Conservation (phyloP, 2,329 filamentous ascomycete species). For the Paecilomyces sp. region DNA sequence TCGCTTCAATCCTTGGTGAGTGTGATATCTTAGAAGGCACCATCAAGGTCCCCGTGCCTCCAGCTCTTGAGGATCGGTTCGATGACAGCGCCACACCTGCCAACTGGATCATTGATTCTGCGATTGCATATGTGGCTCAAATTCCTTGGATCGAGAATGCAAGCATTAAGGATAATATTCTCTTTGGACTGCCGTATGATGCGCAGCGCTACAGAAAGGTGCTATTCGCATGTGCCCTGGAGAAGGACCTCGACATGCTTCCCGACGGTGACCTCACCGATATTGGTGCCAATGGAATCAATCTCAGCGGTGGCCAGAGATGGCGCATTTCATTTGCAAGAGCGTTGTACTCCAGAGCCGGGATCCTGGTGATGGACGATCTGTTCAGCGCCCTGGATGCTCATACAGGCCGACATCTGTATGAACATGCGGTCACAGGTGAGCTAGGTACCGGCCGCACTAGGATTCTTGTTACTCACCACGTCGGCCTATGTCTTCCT, state of each 20-base stretch:
- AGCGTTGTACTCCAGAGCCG: slow-evolving; percentile 71
- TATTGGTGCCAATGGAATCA: slow-evolving; percentile 78
- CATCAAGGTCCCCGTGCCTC: slow-evolving; percentile 46
- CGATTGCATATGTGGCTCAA: slow-evolving; percentile 69
- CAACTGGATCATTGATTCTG: slow-evolving; percentile 63
- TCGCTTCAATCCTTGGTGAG: slow-evolving; percentile 69
- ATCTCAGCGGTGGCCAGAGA: slow-evolving; percentile 74
- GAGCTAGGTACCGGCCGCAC: slow-evolving; percentile 63
- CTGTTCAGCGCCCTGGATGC: slow-evolving; percentile 77
- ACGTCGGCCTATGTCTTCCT: slow-evolving; percentile 63
- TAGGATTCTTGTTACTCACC: slow-evolving; percentile 72
- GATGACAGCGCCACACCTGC: slow-evolving; percentile 53
- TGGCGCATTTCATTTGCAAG: slow-evolving; percentile 76
- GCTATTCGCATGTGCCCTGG: slow-evolving; percentile 63
- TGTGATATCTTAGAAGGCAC: slow-evolving; percentile 60
- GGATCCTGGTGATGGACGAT: slow-evolving; percentile 72
- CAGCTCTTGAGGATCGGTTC: slow-evolving; percentile 47
- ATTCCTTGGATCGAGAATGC: slow-evolving; percentile 84
- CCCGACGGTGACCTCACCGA: slow-evolving; percentile 71
- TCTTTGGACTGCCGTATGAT: slow-evolving; percentile 67
- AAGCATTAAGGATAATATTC: slow-evolving; percentile 68
- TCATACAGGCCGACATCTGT: slow-evolving; percentile 72
- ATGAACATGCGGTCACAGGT: slow-evolving; percentile 67
- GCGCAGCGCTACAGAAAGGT: slow-evolving; percentile 64
- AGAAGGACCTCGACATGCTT: slow-evolving; percentile 69